phyloP scores from a whole-genome alignment of 1,284 basidiomycete genomes.

The Ganoderma lucidum region DNA sequence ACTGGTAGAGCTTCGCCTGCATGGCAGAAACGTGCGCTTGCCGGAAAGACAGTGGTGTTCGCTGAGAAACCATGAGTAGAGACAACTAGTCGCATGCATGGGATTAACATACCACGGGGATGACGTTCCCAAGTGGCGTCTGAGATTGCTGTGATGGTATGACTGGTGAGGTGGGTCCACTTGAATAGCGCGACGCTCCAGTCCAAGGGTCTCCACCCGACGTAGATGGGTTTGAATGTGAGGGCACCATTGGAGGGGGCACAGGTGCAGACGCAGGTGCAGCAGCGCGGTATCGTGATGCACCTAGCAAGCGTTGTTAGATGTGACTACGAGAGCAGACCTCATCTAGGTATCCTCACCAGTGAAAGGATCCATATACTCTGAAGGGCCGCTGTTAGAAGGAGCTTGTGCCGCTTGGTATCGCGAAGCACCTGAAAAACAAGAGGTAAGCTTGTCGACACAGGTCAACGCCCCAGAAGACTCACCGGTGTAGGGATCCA shows the following conservation, averaged over 20 bases:
- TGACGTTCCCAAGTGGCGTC: conserved; percentile 41
- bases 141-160: conserved; percentile 23
- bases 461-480: conserved; percentile 9
- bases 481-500: conserved; percentile 92
- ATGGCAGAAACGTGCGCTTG: conserved; percentile 91
- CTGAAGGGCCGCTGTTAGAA: conserved; percentile 36
- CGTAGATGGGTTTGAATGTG: conserved; percentile 18
- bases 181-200: conserved; percentile 70
- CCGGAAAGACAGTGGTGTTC: conserved; percentile 77
- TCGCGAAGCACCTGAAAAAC: conserved; percentile 59
- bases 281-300: conserved; percentile 45
- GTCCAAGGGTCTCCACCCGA: conserved; percentile 71
- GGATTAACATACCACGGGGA: conserved; percentile 61
- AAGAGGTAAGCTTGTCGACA: conserved; percentile 11
- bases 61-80: conserved; percentile 42
- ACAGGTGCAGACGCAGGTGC: conserved; percentile 34
- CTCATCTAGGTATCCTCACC: conserved; percentile 43
- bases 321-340: conserved; percentile 25
- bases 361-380: conserved; percentile 47
- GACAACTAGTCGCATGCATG: too few species aligned
- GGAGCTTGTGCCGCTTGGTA: conserved; percentile 56
- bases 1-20: conserved; percentile 83
- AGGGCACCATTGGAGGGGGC: conserved; percentile 22
- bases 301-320: conserved; percentile 44
- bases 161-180: conserved; percentile 36